Evolutionary conservation across 305 asterid genomes (phyloP).

Genomic region (Solanum hybrid): DNA sequence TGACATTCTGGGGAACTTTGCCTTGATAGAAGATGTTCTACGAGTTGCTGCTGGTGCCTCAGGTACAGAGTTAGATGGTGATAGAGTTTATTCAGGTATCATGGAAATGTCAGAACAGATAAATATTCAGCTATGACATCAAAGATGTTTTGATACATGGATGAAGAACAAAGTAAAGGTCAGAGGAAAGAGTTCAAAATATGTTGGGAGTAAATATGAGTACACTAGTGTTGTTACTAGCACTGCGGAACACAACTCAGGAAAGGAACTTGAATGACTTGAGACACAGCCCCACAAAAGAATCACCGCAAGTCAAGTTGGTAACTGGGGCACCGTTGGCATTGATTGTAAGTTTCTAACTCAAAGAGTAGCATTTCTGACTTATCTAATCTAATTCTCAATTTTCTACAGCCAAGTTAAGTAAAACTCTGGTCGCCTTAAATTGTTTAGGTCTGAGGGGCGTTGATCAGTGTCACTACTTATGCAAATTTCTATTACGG

Average conservation of each 20-base stretch:
- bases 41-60: slow-evolving; percentile 70
- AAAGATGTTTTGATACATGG: not conserved
- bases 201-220: not conserved
- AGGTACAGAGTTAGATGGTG: slow-evolving; percentile 58
- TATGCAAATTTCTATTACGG: not conserved
- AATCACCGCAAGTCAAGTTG: not conserved
- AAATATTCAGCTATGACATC: slow-evolving; percentile 16
- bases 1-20: slow-evolving; percentile 82
- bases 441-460: not conserved
- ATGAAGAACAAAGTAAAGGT: not conserved
- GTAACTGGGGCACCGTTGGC: not conserved
- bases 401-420: not conserved
- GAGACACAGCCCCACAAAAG: not conserved
- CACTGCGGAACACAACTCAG: not conserved
- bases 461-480: not conserved
- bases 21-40: slow-evolving; percentile 71
- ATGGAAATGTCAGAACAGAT: slow-evolving; percentile 50
- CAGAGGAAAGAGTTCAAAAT: not conserved
- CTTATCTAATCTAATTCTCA: not conserved
- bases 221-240: not conserved
- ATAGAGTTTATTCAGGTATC: slow-evolving; percentile 56
- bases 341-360: not conserved
- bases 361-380: not conserved
- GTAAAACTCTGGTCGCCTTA: not conserved
- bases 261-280: not conserved